A percentile compares a stretch with the other conserved stretches of the same genome.
Evolutionary conservation across 2,329 filamentous ascomycete genomes (phyloP).

Genomic region (Curvularia lunata): DNA sequence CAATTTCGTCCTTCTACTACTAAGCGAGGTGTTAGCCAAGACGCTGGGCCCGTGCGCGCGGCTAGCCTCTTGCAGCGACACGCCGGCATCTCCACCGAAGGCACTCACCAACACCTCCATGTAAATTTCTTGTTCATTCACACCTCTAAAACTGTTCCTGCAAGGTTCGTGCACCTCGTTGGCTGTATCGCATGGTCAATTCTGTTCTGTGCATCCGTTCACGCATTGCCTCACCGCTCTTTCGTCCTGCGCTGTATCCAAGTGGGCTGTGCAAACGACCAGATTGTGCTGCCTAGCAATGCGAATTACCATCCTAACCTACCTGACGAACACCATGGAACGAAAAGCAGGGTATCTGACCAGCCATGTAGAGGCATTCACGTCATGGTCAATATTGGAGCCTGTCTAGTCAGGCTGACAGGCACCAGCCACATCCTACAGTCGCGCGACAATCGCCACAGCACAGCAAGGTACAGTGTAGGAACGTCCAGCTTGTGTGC

Average conservation of each 20-base stretch:
- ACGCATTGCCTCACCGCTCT: constrained; percentile 3
- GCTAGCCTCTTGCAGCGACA: constrained; percentile 1
- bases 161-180: not conserved
- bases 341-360: constrained; percentile 7
- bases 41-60: not conserved
- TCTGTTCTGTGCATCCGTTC: not conserved
- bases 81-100: not conserved
- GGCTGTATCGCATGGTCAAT: not conserved
- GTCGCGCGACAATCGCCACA: constrained; percentile 5
- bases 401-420: constrained; percentile 13
- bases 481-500: not conserved
- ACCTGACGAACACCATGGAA: not conserved
- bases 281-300: constrained; percentile 9
- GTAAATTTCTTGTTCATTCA: not conserved
- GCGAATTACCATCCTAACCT: not conserved
- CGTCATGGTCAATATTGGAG: constrained; percentile 5
- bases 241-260: constrained; percentile 1
- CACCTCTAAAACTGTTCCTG: not conserved
- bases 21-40: constrained; percentile 17
- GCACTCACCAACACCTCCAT: not conserved
- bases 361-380: not conserved
- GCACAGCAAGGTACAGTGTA: not conserved
- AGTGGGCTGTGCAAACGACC: constrained; percentile 16
- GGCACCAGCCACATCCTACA: constrained; percentile 9
- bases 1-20: constrained; percentile 1